Percentiles rank a stretch among this genome's conserved stretches.
Conservation (phyloP, 192 early-diverging fungal species). For the Phycomyces blakesleeanus region DNA sequence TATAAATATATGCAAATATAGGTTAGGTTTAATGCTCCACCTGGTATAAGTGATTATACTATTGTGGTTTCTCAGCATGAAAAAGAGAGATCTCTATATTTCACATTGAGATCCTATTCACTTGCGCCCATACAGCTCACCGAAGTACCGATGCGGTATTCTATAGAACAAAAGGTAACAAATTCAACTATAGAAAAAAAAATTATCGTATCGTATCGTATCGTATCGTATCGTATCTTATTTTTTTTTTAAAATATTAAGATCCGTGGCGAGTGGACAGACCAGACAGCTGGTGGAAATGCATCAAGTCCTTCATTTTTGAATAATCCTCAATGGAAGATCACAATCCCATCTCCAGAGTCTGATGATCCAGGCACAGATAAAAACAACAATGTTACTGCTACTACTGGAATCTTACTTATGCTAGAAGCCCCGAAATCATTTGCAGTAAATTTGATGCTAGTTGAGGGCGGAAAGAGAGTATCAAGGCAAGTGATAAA, state of each 20-base stretch:
- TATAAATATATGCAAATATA: too few relatives aligned
- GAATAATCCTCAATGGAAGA: conserved; percentile 76
- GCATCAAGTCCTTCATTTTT: conserved; percentile 62
- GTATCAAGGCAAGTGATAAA: conserved; percentile 57
- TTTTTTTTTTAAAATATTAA: too few relatives aligned
- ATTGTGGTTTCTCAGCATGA: conserved; percentile 81
- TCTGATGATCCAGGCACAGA: conserved; percentile 15
- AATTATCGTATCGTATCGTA: too few relatives aligned
- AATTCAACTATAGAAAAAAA: too few relatives aligned
- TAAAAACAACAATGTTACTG: too few relatives aligned
- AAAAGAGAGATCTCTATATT: conserved; percentile 65
- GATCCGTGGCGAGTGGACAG: conserved; percentile 67
- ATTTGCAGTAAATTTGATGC: conserved; percentile 61
- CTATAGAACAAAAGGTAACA: conserved; percentile 56
- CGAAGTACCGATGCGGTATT: conserved; percentile 58
- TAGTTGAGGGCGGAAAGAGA: conserved; percentile 70
- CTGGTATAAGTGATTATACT: conserved; percentile 58
- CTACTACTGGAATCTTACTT: conserved; percentile 33
- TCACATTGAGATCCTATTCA: conserved; percentile 70
- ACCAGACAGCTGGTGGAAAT: conserved; percentile 74
- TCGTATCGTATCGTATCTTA: too few relatives aligned
- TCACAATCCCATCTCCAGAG: conserved; percentile 49
- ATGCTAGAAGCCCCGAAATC: conserved; percentile 67
- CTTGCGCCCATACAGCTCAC: conserved; percentile 58
- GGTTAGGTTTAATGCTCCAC: conserved; percentile 60